Percentiles rank a stretch among this genome's conserved stretches.
Conservation (phyloP, 768 basidiomycete genomes). For the Trametes cubensis region DNA sequence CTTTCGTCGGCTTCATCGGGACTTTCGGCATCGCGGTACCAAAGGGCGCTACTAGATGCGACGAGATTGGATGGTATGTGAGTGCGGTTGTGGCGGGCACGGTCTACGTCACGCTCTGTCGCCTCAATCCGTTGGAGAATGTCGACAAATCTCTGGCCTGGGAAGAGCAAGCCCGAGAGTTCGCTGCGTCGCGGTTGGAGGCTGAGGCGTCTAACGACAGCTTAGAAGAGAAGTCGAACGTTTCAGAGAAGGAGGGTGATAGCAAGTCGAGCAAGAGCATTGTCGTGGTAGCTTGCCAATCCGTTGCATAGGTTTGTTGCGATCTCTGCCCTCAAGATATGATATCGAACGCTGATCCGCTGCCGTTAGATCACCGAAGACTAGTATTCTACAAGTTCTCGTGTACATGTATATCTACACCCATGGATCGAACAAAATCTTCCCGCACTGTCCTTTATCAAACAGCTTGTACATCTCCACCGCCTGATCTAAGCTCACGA, state of each 20-base stretch:
- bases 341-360: too few relatives aligned
- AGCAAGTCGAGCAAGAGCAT: background rate
- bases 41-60: constrained; percentile 13
- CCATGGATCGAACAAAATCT: constrained; percentile 81
- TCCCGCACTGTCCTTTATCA: constrained; percentile 73
- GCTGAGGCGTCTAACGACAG: background rate
- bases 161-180: constrained; percentile 18
- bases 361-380: too few relatives aligned
- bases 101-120: constrained; percentile 21
- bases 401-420: background rate
- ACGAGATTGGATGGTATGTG: constrained; percentile 25
- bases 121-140: constrained; percentile 14
- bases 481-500: constrained; percentile 64
- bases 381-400: background rate
- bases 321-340: background rate
- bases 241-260: background rate
- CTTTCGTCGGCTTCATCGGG: constrained; percentile 24
- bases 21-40: constrained; percentile 25
- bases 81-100: constrained; percentile 19
- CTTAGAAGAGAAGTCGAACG: background rate
- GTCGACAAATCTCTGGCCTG: constrained; percentile 15
- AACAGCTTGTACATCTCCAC: constrained; percentile 63
- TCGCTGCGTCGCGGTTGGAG: constrained; percentile 5
- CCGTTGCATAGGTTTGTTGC: background rate
- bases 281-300: background rate